These are phyloP conservation scores for Amphirosellinia nigrospora DNA, from an alignment of 495 filamentous ascomycete species.

Conservation along the genomic window DNA sequence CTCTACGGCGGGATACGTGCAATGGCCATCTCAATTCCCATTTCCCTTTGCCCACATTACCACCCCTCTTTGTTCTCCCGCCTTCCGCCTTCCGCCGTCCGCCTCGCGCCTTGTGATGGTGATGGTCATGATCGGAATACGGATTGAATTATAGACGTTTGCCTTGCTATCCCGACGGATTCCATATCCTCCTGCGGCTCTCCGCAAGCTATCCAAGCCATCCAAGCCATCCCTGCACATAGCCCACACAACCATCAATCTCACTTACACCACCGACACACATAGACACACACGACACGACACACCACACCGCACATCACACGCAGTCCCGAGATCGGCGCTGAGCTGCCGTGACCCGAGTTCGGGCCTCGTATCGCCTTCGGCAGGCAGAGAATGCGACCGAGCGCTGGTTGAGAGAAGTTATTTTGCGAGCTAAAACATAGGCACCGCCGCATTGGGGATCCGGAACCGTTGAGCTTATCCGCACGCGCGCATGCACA, in stretches of 20 bases:
- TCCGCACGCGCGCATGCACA: not conserved
- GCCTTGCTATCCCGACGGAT: not conserved
- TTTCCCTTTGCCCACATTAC: not conserved
- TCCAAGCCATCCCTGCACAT: not conserved
- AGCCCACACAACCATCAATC: not conserved
- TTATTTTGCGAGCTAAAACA: not conserved
- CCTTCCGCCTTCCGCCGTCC: too few relatives aligned
- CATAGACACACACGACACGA: not conserved
- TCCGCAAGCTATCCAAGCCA: too few relatives aligned
- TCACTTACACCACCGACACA: conserved; percentile 10
- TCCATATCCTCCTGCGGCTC: not conserved
- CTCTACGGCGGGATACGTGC: not conserved
- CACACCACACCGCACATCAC: not conserved
- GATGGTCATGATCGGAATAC: too few relatives aligned
- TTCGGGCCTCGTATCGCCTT: too few relatives aligned
- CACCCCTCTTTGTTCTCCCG: not conserved
- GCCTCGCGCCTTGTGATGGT: too few relatives aligned
- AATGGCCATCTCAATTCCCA: conserved; percentile 3
- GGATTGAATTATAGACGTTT: too few relatives aligned
- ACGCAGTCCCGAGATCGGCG: not conserved
- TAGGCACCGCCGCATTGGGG: not conserved
- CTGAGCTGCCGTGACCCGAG: not conserved
- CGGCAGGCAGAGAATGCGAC: conserved; percentile 5
- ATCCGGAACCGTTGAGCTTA: not conserved
- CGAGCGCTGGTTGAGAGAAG: not conserved